A percentile compares a stretch with the other conserved stretches of the same genome.
These are phyloP conservation scores for Moesziomyces antarcticus DNA, from an alignment of 1,284 basidiomycete species.

Conservation along the genomic window DNA sequence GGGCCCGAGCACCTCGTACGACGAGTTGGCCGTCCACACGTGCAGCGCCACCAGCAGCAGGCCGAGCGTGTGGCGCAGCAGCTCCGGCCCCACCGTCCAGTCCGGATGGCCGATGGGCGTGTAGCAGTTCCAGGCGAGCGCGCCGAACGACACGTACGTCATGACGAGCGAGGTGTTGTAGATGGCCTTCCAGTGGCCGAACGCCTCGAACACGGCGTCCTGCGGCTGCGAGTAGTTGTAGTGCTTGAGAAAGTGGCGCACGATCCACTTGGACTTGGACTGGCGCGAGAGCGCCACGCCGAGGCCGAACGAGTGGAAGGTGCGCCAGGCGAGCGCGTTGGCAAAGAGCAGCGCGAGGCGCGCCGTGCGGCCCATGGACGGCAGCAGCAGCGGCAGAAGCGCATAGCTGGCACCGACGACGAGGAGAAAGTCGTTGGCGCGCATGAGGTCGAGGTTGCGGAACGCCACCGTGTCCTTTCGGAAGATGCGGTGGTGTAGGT, in stretches of 20 bases:
- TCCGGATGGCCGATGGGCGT: conserved; percentile 67
- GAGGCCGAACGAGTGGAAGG: conserved; percentile 89
- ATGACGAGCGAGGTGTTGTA: conserved; percentile 94
- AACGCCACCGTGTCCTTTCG: conserved; percentile 85
- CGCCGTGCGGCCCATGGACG: conserved; percentile 26
- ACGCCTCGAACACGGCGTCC: conserved; percentile 81
- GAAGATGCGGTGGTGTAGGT: conserved; percentile 90
- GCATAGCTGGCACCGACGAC: conserved; percentile 75
- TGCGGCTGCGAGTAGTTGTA: conserved; percentile 68
- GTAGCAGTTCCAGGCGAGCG: conserved; percentile 60
- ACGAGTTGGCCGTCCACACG: conserved; percentile 88
- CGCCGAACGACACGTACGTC: conserved; percentile 75
- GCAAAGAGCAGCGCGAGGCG: conserved; percentile 77
- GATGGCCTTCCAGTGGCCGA: conserved; percentile 90
- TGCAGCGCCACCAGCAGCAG: conserved; percentile 83
- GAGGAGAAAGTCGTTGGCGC: conserved; percentile 77
- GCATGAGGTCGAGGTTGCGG: conserved; percentile 83
- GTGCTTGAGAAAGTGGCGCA: conserved; percentile 89
- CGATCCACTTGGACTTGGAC: conserved; percentile 85
- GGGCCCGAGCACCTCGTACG: conserved; percentile 87
- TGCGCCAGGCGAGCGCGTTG: conserved; percentile 86
- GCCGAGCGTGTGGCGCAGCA: conserved; percentile 77
- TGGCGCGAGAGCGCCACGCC: conserved; percentile 86
- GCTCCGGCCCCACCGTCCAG: conserved; percentile 89
- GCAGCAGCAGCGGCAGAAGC: conserved; percentile 68